A percentile compares a stretch with the other conserved stretches of the same genome.
Evolutionary conservation across 2,329 filamentous ascomycete species (phyloP).

Genomic region (Dactylellina drechsleri): DNA sequence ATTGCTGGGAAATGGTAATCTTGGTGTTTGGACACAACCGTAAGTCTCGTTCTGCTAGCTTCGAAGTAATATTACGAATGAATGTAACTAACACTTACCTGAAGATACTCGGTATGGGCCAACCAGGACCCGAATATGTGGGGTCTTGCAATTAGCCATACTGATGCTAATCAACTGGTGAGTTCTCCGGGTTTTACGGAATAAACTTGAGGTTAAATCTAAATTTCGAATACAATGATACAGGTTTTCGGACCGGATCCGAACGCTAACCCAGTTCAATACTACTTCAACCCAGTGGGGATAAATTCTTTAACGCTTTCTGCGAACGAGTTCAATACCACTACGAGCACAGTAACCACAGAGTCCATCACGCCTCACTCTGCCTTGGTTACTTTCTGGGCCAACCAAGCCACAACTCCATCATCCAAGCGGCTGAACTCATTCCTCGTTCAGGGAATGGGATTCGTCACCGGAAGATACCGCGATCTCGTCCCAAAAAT

Average conservation of each 20-base stretch:
- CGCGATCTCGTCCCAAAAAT: conserved; percentile 75
- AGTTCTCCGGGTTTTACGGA: background rate
- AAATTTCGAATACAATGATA: background rate
- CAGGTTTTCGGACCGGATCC: conserved; percentile 69
- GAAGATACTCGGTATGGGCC: conserved; percentile 78
- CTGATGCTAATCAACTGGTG: conserved; percentile 73
- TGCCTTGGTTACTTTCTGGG: conserved; percentile 73
- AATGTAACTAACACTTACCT: conserved; percentile 67
- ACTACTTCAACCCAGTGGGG: conserved; percentile 82
- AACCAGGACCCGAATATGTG: conserved; percentile 75
- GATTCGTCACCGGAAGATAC: conserved; percentile 83
- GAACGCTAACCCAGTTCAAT: conserved; percentile 71
- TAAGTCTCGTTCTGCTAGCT: conserved; percentile 72
- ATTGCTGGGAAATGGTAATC: conserved; percentile 37
- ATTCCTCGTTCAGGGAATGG: conserved; percentile 88
- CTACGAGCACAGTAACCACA: conserved; percentile 67
- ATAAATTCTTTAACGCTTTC: conserved; percentile 84
- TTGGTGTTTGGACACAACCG: conserved; percentile 45
- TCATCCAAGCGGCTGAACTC: conserved; percentile 71
- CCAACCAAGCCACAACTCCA: conserved; percentile 67
- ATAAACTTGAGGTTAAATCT: too few relatives aligned
- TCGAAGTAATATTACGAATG: too few relatives aligned
- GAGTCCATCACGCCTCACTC: conserved; percentile 70
- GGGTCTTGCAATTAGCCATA: conserved; percentile 81
- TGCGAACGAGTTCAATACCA: conserved; percentile 74